Base-by-base conservation (phyloP, 192 early-diverging fungal genomes). In the Backusella tarrabulga region DNA sequence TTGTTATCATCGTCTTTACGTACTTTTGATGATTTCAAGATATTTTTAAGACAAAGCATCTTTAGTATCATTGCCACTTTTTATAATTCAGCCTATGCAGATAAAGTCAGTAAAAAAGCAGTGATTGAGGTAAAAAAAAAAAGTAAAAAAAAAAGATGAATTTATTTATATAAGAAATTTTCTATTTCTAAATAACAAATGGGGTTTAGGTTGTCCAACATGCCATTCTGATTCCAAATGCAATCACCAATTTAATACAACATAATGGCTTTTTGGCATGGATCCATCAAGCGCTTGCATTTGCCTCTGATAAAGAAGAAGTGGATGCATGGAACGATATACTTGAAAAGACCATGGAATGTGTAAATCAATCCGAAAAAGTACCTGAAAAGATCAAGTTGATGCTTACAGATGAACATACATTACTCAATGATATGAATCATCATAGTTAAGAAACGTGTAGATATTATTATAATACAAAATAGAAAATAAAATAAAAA, bases 31-130 rank as follows among this genome's bases (percentile, higher is more conserved):
- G 95, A 96, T 74, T 95, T 91, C 74, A 81, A 83, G 32, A 46
- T 92, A 5, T 93, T 90, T 76, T 87, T 86, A 73, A 85, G 93
- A 60, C 86, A 94, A 35, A 88, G 91, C 80, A 88, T 93, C 19
- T 81, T 92, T 68, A 91, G 95, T 80, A 84, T 93, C 23, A 74
- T 96, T 67, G 77, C 86, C 15, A 82, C 85, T 4, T 93, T 90
- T 72, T 95, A 93, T 82, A 84, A 85, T 56, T 94, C 92, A 9
- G 84, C 85, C 3, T 77, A 93, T 54, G 87, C 88, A 23, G 94
- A 95, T 75, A 80, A 87, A 32, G 19, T 83, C 26, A 86, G 82
- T 41, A 83, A 79, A 67, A 86, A 83, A 63, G 75, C 85, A 69
- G 80, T 87, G n/a, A 82, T 85, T 21, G 87, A 88, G 85, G 85